Conservation (phyloP, 345 rosid species). For the Lepidium sativum region DNA sequence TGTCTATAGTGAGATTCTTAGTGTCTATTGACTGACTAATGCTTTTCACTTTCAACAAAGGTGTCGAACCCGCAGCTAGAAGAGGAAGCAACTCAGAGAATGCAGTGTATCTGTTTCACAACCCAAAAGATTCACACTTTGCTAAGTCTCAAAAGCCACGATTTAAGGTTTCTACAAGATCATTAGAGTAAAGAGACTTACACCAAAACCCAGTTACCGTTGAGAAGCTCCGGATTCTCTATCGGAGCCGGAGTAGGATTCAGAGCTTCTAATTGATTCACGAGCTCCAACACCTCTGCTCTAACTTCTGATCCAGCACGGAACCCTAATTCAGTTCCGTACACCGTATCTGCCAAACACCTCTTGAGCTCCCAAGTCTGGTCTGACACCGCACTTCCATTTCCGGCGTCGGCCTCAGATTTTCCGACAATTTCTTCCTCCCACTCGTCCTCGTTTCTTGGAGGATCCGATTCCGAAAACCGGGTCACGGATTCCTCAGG, state of each 20-base stretch:
- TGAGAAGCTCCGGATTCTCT: slow-evolving; percentile 55
- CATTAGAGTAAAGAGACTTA: slow-evolving; percentile 33
- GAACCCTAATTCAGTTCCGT: slow-evolving; percentile 76
- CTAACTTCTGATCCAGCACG: slow-evolving; percentile 59
- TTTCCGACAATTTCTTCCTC: slow-evolving; percentile 25
- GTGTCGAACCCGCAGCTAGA: slow-evolving; percentile 62
- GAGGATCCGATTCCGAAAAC: slow-evolving; percentile 63
- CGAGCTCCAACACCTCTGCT: slow-evolving; percentile 82
- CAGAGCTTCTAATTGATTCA: slow-evolving; percentile 71
- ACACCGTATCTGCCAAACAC: slow-evolving; percentile 74
- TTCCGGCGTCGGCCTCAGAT: slow-evolving; percentile 25
- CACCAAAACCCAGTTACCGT: slow-evolving; percentile 91
- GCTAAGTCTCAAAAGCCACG: not conserved
- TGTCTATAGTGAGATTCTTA: slow-evolving; percentile 45
- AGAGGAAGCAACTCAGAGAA: slow-evolving; percentile 90
- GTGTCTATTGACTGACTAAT: slow-evolving; percentile 61
- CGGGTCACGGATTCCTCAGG: slow-evolving; percentile 33
- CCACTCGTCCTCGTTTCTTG: slow-evolving; percentile 83
- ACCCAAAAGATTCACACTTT: not conserved
- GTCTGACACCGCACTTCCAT: slow-evolving; percentile 35
- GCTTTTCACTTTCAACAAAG: slow-evolving; percentile 64
- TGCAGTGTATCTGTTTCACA: slow-evolving; percentile 66
- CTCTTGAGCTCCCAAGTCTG: slow-evolving; percentile 54
- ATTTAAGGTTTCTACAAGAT: not conserved
- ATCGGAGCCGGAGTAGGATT: slow-evolving; percentile 71